Evolutionary conservation across 441 rosid genomes (phyloP).

Genomic region (Gossypium gossypioides): DNA sequence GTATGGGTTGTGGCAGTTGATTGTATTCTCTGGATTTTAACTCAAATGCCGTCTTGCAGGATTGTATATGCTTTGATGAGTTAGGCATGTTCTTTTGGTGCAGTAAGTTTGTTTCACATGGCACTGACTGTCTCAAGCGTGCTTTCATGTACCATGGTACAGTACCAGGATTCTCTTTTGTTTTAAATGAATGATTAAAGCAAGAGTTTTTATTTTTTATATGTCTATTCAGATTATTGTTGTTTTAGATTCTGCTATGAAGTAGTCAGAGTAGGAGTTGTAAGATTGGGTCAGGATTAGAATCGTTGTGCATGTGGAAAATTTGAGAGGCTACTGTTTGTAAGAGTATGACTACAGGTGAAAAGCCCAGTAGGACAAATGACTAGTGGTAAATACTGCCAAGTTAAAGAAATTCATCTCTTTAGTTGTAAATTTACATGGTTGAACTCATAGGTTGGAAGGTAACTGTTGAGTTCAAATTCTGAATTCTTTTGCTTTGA

Average conservation of each 20-base stretch:
- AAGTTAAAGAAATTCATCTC: neutral
- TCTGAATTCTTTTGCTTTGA: neutral
- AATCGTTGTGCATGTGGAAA: neutral
- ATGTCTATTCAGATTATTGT: neutral
- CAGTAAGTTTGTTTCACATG: constrained; percentile 25
- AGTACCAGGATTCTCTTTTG: neutral
- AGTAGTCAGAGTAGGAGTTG: neutral
- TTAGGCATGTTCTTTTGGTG: constrained; percentile 20
- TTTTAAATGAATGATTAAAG: neutral
- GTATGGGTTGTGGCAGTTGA: neutral
- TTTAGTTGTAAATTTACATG: neutral
- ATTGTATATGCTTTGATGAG: constrained; percentile 6
- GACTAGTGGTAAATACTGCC: neutral
- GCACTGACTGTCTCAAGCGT: constrained; percentile 16
- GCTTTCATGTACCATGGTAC: constrained; percentile 23
- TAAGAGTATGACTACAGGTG: neutral
- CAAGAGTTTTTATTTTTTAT: neutral
- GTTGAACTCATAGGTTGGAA: neutral
- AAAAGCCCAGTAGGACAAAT: neutral
- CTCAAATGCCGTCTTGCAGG: constrained; percentile 16
- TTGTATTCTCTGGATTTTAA: neutral
- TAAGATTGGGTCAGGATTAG: neutral
- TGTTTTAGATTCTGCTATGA: neutral
- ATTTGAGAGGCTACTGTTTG: neutral
- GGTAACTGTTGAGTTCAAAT: neutral